These are phyloP conservation scores for Fusarium camptoceras DNA, from an alignment of 2,329 filamentous ascomycete genomes.

Conservation along the genomic window DNA sequence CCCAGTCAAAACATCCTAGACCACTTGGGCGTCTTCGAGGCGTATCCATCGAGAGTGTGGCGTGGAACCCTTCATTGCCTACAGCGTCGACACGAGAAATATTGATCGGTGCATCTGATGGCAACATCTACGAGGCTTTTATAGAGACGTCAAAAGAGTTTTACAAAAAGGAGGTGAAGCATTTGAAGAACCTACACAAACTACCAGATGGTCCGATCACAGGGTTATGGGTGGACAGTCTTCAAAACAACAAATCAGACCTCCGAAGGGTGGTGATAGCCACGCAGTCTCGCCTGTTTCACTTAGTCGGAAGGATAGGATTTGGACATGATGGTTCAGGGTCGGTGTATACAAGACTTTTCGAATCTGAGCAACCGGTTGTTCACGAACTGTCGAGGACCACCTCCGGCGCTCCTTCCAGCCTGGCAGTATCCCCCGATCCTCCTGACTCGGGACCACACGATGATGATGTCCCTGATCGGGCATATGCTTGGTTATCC, in stretches of 20 bases:
- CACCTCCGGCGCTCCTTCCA: conserved; percentile 68
- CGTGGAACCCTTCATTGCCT: conserved; percentile 93
- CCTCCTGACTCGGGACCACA: conserved; percentile 64
- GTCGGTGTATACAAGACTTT: conserved; percentile 87
- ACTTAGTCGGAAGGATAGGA: conserved; percentile 83
- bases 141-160: conserved; percentile 96
- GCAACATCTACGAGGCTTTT: conserved; percentile 93
- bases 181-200: conserved; percentile 85
- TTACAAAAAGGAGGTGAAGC: conserved; percentile 94
- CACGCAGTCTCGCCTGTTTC: conserved; percentile 81
- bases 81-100: conserved; percentile 97
- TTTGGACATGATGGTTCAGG: conserved; percentile 82
- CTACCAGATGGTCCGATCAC: conserved; percentile 85
- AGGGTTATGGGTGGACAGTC: conserved; percentile 84
- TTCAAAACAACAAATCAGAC: conserved; percentile 77
- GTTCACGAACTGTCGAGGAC: conserved; percentile 76
- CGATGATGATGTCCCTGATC: conserved; percentile 73
- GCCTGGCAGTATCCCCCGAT: conserved; percentile 82
- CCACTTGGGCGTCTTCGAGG: conserved; percentile 84
- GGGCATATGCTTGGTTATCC: conserved; percentile 90
- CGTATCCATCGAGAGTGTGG: conserved; percentile 87
- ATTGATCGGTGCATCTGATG: conserved; percentile 89
- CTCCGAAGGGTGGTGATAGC: conserved; percentile 81
- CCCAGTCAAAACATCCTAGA: conserved; percentile 89
- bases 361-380: conserved; percentile 85